Conservation (phyloP, 2,329 filamentous ascomycete genomes). For the Neofusicoccum laricinum region DNA sequence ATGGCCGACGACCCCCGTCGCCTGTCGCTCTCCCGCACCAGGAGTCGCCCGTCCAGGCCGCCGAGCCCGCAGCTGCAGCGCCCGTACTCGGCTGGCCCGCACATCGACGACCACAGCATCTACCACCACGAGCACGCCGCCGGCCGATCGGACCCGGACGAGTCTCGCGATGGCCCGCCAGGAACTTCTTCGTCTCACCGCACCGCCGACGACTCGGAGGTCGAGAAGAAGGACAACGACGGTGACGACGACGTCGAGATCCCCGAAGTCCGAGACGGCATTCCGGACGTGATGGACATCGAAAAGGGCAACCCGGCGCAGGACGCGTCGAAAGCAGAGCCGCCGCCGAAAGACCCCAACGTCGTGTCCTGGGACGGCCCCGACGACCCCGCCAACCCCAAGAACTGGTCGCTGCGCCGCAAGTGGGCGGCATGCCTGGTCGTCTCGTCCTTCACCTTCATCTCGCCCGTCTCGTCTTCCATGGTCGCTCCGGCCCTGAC, state of each 20-base stretch:
- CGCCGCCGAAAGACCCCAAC: slow-evolving; percentile 30
- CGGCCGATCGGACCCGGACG: slow-evolving; percentile 9
- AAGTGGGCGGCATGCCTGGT: slow-evolving; percentile 47
- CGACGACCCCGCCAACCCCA: slow-evolving; percentile 45
- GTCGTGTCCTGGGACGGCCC: slow-evolving; percentile 45
- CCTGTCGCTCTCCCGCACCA: slow-evolving; percentile 5
- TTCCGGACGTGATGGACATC: slow-evolving; percentile 30
- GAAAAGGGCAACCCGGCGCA: slow-evolving; percentile 24
- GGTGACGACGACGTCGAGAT: slow-evolving; percentile 18
- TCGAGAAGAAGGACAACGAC: slow-evolving; percentile 21
- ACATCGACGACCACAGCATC: slow-evolving; percentile 34
- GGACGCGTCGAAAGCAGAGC: slow-evolving; percentile 28
- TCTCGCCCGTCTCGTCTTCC: slow-evolving; percentile 37
- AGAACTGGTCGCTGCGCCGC: slow-evolving; percentile 44
- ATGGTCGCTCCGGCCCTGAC: slow-evolving; percentile 36
- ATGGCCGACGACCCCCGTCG: slow-evolving; percentile 5
- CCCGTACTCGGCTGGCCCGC: slow-evolving; percentile 29
- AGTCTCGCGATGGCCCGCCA: background rate
- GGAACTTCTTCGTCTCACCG: background rate
- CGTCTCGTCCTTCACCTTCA: slow-evolving; percentile 40
- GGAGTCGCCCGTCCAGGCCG: slow-evolving; percentile 22
- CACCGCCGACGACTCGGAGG: slow-evolving; percentile 18
- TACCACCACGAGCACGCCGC: too few species aligned
- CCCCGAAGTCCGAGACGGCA: slow-evolving; percentile 28
- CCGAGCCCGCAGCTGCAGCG: slow-evolving; percentile 26